phyloP scores from a whole-genome alignment of 2,329 filamentous ascomycete species.

The Monosporascus sp. region DNA sequence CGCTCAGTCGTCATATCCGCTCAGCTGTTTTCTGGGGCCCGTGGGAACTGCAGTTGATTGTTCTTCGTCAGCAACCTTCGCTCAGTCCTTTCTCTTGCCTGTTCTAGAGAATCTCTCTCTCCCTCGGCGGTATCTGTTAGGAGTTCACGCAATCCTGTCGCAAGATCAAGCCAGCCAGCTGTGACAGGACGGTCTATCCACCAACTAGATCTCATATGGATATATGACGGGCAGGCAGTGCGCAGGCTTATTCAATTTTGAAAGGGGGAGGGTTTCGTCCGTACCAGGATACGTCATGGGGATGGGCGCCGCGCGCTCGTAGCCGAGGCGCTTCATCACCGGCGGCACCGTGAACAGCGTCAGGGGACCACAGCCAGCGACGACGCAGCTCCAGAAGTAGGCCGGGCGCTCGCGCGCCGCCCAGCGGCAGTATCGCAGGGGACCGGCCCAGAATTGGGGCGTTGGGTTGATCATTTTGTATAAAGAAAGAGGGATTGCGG shows the following conservation, averaged over 20 bases:
- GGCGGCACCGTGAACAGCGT: constrained; percentile 68
- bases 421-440: constrained; percentile 83
- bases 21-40: constrained; percentile 54
- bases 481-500: too few relatives aligned
- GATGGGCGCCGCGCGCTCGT: constrained; percentile 64
- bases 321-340: constrained; percentile 66
- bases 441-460: constrained; percentile 78
- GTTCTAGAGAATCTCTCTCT: too few relatives aligned
- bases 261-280: constrained; percentile 25
- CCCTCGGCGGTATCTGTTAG: too few relatives aligned
- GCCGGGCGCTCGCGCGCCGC: constrained; percentile 82
- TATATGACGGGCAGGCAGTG: too few relatives aligned
- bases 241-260: too few relatives aligned
- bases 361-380: constrained; percentile 70
- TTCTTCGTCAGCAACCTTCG: constrained; percentile 13
- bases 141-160: too few relatives aligned
- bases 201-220: too few relatives aligned
- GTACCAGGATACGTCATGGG: constrained; percentile 91
- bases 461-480: constrained; percentile 53
- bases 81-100: too few relatives aligned
- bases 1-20: constrained; percentile 54
- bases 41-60: constrained; percentile 42
- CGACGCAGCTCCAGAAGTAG: constrained; percentile 78
- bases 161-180: too few relatives aligned
- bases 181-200: too few relatives aligned